These are phyloP conservation scores for Vachellia pachyceras DNA, from an alignment of 306 rosid genomes.

Conservation along the genomic window DNA sequence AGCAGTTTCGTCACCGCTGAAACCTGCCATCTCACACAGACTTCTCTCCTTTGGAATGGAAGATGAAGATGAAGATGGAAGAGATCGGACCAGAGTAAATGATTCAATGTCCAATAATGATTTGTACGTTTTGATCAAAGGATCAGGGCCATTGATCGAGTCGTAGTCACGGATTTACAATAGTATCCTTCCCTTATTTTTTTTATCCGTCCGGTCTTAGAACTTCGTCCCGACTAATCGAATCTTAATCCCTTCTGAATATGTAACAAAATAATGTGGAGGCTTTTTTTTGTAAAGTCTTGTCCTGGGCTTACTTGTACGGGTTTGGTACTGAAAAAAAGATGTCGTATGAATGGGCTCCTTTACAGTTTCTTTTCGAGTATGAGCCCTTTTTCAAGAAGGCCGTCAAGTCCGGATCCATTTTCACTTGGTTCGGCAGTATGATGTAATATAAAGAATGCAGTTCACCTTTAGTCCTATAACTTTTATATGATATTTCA, in stretches of 20 bases:
- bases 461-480: too few relatives aligned
- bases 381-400: neutral
- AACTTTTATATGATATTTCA: too few relatives aligned
- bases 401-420: neutral
- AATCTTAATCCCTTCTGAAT: too few relatives aligned
- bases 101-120: neutral
- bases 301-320: too few relatives aligned
- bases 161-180: too few relatives aligned
- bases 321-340: neutral
- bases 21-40: slow-evolving; percentile 38
- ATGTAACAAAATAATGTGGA: too few relatives aligned
- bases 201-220: too few relatives aligned
- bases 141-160: too few relatives aligned
- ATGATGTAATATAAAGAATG: too few relatives aligned
- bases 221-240: too few relatives aligned
- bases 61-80: slow-evolving; percentile 8
- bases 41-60: neutral
- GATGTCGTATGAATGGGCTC: neutral
- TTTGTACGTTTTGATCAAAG: neutral
- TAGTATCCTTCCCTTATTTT: too few relatives aligned
- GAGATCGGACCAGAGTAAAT: neutral
- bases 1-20: slow-evolving; percentile 71
- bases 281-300: too few relatives aligned
- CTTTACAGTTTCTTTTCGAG: neutral
- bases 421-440: neutral